Evolutionary conservation across 139 green algal genomes (phyloP).

Genomic region (Ettlia oleoabundans): DNA sequence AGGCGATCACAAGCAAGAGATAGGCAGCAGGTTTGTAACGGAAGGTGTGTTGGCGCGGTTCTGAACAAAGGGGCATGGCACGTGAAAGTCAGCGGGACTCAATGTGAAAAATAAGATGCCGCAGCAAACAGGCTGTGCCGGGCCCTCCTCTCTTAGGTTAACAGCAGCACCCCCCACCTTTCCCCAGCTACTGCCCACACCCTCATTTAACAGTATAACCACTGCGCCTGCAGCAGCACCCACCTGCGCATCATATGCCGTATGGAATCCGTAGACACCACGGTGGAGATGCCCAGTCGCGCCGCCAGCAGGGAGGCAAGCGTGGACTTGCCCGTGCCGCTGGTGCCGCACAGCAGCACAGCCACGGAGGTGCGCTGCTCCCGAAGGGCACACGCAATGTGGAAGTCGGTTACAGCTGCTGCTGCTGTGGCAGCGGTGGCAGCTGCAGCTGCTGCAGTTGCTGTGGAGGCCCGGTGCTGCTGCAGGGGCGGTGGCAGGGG

Average conservation of each 20-base stretch:
- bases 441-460: neutral
- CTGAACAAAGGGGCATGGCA: too few species aligned
- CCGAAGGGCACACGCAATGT: constrained; percentile 22
- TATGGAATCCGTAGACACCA: constrained; percentile 92
- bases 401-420: constrained; percentile 6
- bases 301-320: constrained; percentile 89
- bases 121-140: too few species aligned
- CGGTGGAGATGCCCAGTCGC: constrained; percentile 86
- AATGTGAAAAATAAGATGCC: too few species aligned
- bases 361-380: constrained; percentile 29
- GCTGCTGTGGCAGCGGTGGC: neutral
- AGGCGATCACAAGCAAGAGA: too few species aligned
- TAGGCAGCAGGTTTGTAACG: neutral
- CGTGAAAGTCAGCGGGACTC: too few species aligned
- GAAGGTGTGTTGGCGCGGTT: too few species aligned
- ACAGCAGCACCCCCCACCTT: too few species aligned
- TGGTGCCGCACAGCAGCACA: constrained; percentile 51
- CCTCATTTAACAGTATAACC: too few species aligned
- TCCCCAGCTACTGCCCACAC: too few species aligned
- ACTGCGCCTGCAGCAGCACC: too few species aligned
- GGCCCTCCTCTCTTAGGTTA: too few species aligned
- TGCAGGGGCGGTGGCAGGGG: neutral
- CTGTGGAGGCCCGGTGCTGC: neutral
- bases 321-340: constrained; percentile 94
- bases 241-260: constrained; percentile 82